A percentile compares a stretch with the other conserved stretches of the same genome.
Evolutionary conservation across 805 yeast genomes (phyloP).

Genomic region (Saccharomycopsis fermentans): DNA sequence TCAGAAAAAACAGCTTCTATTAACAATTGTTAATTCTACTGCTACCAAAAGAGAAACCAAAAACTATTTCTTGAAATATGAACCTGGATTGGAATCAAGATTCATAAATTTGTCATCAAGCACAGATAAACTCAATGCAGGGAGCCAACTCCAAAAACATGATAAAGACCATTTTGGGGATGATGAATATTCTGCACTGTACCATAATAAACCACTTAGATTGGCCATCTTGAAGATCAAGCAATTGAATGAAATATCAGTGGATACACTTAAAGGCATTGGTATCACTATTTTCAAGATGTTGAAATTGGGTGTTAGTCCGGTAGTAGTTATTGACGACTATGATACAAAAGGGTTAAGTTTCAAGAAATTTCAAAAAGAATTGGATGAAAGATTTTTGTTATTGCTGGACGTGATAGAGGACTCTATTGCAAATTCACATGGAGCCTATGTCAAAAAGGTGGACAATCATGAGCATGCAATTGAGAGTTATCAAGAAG

Average conservation of each 20-base stretch:
- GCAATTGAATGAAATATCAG: conserved; percentile 27
- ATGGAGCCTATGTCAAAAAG: conserved; percentile 22
- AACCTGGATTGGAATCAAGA: conserved; percentile 29
- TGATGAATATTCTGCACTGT: conserved; percentile 19
- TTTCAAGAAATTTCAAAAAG: conserved; percentile 17
- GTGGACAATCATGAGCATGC: conserved; percentile 3
- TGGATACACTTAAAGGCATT: conserved; percentile 34
- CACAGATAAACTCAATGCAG: conserved; percentile 19
- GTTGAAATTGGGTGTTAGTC: conserved; percentile 59
- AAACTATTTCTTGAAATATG: conserved; percentile 65
- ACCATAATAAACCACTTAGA: conserved; percentile 31
- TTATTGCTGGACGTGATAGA: conserved; percentile 8
- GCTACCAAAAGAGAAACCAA: conserved; percentile 91
- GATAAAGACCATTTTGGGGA: conserved; percentile 14
- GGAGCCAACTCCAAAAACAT: conserved; percentile 17
- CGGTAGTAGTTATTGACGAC: conserved; percentile 53
- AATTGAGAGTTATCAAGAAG: not conserved
- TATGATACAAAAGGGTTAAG: conserved; percentile 18
- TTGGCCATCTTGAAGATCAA: conserved; percentile 48
- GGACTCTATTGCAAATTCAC: conserved; percentile 6
- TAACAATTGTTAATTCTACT: conserved; percentile 77
- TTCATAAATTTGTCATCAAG: conserved; percentile 7
- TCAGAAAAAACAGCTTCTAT: conserved; percentile 58
- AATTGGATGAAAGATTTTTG: conserved; percentile 11
- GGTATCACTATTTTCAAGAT: conserved; percentile 47